Percentiles rank a stretch among this genome's conserved stretches.
Evolutionary conservation across 2,329 filamentous ascomycete species (phyloP).

Genomic region (Xylariaceae sp.): DNA sequence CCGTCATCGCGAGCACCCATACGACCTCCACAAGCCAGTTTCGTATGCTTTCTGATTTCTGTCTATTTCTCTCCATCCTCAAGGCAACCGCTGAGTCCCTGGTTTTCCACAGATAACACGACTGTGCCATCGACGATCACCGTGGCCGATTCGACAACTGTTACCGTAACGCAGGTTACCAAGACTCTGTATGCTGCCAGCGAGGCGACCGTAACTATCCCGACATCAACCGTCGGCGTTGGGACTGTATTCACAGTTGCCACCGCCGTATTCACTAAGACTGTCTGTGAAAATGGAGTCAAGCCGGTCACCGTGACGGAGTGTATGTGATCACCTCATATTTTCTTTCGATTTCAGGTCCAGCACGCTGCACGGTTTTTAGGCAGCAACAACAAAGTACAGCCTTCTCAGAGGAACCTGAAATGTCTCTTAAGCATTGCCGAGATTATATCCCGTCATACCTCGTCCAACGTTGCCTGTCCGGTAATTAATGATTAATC

Average conservation of each 20-base stretch:
- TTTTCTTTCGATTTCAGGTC: not conserved
- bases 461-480: not conserved
- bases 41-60: not conserved
- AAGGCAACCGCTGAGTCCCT: not conserved
- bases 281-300: constrained; percentile 9
- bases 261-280: constrained; percentile 6
- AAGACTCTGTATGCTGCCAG: not conserved
- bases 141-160: not conserved
- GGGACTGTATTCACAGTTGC: constrained; percentile 1
- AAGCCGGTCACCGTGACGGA: constrained; percentile 12
- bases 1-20: not conserved
- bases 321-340: constrained; percentile 1
- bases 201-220: constrained; percentile 4
- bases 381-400: not conserved
- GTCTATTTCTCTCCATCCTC: not conserved
- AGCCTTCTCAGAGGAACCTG: not conserved
- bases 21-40: constrained; percentile 2
- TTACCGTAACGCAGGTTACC: constrained; percentile 5
- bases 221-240: not conserved
- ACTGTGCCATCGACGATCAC: constrained; percentile 4
- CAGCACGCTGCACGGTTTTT: not conserved
- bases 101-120: not conserved
- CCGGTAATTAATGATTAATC: not conserved
- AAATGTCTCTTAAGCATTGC: not conserved
- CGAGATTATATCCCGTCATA: not conserved